These are phyloP conservation scores for Botryotinia narcissicola DNA, from an alignment of 2,329 filamentous ascomycete species.

Conservation along the genomic window DNA sequence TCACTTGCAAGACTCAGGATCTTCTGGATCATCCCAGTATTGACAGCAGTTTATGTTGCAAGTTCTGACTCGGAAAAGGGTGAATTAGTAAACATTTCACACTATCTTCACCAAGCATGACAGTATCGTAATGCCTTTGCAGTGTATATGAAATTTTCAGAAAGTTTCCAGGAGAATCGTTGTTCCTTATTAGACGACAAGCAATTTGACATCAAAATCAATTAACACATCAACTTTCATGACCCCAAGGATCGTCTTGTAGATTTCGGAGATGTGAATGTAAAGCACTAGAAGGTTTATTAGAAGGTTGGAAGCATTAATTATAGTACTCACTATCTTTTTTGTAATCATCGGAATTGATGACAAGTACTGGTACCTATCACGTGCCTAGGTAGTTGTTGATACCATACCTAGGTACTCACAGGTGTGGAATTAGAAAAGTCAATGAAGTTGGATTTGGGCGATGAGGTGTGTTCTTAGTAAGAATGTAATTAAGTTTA, in stretches of 20 bases:
- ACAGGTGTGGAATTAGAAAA: not conserved
- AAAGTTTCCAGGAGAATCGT: not conserved
- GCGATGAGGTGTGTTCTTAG: not conserved
- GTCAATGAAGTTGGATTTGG: not conserved
- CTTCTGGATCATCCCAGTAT: not conserved
- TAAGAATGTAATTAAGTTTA: not conserved
- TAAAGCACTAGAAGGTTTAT: not conserved
- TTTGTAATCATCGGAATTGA: not conserved
- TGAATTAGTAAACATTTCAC: not conserved
- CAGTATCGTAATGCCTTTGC: not conserved
- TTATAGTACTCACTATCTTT: not conserved
- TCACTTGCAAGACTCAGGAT: not conserved
- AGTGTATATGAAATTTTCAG: not conserved
- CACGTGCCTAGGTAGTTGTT: not conserved
- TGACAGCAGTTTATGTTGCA: not conserved
- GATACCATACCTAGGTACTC: not conserved
- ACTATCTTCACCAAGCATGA: not conserved
- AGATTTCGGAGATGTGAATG: not conserved
- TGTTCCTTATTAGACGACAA: not conserved
- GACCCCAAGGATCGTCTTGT: not conserved
- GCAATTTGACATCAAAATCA: not conserved
- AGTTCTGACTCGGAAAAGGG: not conserved
- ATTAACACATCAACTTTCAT: not conserved
- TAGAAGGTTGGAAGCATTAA: not conserved
- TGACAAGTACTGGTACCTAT: not conserved